phyloP scores from a whole-genome alignment of 805 yeast species.

The Jamesozyma lodderae region DNA sequence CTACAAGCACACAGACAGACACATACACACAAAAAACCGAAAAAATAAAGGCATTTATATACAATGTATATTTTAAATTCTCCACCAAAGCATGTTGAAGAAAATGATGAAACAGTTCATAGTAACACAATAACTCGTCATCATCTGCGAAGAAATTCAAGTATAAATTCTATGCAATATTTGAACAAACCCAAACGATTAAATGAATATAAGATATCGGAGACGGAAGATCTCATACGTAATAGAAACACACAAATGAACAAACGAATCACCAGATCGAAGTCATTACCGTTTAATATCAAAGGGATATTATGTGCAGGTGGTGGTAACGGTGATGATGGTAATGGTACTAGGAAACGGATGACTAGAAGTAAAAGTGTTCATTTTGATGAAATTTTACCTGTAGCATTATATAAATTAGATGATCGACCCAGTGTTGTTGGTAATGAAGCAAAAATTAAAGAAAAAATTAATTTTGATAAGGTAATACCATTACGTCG shows the following conservation, averaged over 20 bases:
- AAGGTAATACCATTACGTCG: conserved; percentile 7
- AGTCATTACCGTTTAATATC: conserved; percentile 36
- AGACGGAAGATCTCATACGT: neutral
- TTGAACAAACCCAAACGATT: conserved; percentile 8
- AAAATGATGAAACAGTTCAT: too few relatives aligned
- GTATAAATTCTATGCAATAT: neutral
- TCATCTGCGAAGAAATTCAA: neutral
- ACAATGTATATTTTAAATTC: neutral
- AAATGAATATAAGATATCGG: conserved; percentile 5
- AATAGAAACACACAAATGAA: conserved; percentile 18
- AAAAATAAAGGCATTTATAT: too few relatives aligned
- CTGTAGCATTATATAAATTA: conserved; percentile 63
- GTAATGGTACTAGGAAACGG: neutral
- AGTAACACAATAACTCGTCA: neutral
- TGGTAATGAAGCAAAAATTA: conserved; percentile 6
- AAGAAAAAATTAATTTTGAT: conserved; percentile 8
- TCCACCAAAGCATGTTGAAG: neutral
- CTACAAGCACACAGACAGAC: too few relatives aligned
- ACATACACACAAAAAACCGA: too few relatives aligned
- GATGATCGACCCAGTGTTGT: conserved; percentile 73
- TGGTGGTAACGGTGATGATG: neutral
- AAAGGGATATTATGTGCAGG: neutral
- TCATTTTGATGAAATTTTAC: conserved; percentile 64
- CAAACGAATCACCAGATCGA: conserved; percentile 20
- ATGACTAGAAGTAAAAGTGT: conserved; percentile 49